Percentiles rank a stretch among this genome's conserved stretches.
phyloP scores from a whole-genome alignment of 2,329 filamentous ascomycete genomes.

The Colletotrichum paranaense region DNA sequence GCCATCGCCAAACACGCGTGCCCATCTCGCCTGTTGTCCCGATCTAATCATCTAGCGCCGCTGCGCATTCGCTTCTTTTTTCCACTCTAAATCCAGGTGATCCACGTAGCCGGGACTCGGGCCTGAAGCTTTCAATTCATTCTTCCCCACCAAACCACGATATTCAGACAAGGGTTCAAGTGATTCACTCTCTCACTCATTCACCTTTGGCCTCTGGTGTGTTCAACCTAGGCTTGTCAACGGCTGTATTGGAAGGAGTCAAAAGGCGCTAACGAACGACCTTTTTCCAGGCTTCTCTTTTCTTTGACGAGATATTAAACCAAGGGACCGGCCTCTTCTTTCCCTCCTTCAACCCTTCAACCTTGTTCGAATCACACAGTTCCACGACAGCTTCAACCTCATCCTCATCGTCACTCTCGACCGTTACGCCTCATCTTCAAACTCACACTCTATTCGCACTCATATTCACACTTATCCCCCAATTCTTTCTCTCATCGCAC shows the following conservation, averaged over 20 bases:
- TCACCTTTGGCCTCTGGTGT: too few relatives aligned
- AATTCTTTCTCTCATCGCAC: neutral
- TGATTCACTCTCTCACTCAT: neutral
- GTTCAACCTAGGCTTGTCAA: neutral
- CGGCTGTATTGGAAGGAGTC: neutral
- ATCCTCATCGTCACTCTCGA: neutral
- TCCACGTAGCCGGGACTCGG: neutral
- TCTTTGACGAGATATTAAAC: neutral
- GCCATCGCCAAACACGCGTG: neutral
- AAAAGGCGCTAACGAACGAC: neutral
- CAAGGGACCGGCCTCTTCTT: neutral
- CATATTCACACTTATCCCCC: neutral
- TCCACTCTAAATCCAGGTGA: neutral
- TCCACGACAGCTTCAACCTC: neutral
- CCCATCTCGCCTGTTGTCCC: neutral
- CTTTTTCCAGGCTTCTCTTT: neutral
- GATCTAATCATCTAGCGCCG: neutral
- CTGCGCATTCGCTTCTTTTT: neutral
- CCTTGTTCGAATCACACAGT: neutral
- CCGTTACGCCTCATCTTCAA: neutral
- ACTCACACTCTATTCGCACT: neutral
- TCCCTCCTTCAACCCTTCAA: neutral
- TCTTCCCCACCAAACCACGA: neutral
- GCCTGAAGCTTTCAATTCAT: neutral
- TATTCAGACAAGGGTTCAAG: neutral